Conservation (phyloP, 2,329 filamentous ascomycete species). For the Sclerotinia minor region DNA sequence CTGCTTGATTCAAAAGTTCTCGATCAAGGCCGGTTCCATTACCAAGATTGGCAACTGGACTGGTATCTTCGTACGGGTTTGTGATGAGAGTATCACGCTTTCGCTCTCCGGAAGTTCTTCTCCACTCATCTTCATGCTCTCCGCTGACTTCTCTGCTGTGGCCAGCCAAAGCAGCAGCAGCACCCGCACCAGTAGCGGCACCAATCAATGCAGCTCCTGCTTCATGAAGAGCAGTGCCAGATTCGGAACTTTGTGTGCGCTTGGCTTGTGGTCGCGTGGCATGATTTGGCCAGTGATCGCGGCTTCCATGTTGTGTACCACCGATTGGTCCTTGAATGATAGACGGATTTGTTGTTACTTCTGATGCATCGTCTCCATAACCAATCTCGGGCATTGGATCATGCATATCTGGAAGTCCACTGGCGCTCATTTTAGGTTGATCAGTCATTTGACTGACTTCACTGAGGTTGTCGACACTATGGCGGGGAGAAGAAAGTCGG, state of each 20-base stretch:
- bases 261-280: constrained; percentile 49
- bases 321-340: constrained; percentile 73
- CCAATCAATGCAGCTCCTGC: constrained; percentile 44
- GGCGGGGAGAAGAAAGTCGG: constrained; percentile 53
- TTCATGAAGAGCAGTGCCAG: constrained; percentile 37
- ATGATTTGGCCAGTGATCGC: constrained; percentile 57
- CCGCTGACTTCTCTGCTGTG: constrained; percentile 57
- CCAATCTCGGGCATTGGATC: constrained; percentile 78
- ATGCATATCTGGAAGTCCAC: constrained; percentile 65
- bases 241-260: constrained; percentile 28
- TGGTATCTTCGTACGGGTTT: constrained; percentile 66
- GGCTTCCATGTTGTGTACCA: constrained; percentile 34
- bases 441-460: constrained; percentile 45
- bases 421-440: constrained; percentile 62
- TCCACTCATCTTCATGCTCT: constrained; percentile 64
- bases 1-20: constrained; percentile 47
- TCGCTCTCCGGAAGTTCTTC: constrained; percentile 59
- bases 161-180: constrained; percentile 52
- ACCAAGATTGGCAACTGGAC: constrained; percentile 54
- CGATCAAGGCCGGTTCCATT: constrained; percentile 42
- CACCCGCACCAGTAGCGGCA: constrained; percentile 56
- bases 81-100: constrained; percentile 67
- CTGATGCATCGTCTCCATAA: constrained; percentile 58
- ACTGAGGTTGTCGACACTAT: constrained; percentile 58
- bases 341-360: constrained; percentile 82